Percentiles rank a stretch among this genome's conserved stretches.
These are phyloP conservation scores for Sphaerulina vaccinii DNA, from an alignment of 2,329 filamentous ascomycete genomes.

Conservation along the genomic window DNA sequence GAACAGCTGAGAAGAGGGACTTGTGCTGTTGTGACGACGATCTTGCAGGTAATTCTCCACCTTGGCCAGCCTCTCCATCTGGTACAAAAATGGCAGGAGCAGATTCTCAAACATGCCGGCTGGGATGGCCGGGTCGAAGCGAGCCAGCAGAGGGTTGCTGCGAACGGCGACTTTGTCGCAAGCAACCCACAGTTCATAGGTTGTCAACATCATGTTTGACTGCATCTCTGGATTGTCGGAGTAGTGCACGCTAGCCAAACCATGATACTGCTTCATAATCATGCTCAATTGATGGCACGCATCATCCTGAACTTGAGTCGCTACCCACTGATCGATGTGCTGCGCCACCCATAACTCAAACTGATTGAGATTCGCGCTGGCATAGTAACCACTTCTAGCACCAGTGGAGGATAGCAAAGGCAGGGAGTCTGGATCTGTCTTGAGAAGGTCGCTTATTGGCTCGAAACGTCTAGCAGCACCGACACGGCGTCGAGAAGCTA, in stretches of 20 bases:
- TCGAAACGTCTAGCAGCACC: constrained; percentile 5
- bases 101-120: constrained; percentile 55
- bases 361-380: constrained; percentile 11
- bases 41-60: constrained; percentile 53
- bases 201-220: constrained; percentile 48
- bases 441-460: constrained; percentile 15
- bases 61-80: constrained; percentile 52
- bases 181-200: constrained; percentile 58
- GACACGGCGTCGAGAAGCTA: constrained; percentile 3
- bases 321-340: background rate
- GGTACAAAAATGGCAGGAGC: constrained; percentile 46
- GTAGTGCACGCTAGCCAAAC: constrained; percentile 2
- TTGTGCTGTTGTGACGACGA: constrained; percentile 12
- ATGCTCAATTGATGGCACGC: background rate
- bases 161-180: constrained; percentile 52
- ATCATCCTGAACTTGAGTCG: background rate
- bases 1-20: background rate
- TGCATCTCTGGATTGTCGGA: constrained; percentile 7
- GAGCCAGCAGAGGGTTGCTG: constrained; percentile 48
- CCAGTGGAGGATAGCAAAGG: constrained; percentile 15
- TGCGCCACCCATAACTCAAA: constrained; percentile 12
- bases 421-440: background rate
- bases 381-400: background rate
- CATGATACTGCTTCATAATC: constrained; percentile 4
- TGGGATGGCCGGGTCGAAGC: constrained; percentile 55